phyloP scores from a whole-genome alignment of 805 yeast genomes.

The Lipomyces yamanashiensis region DNA sequence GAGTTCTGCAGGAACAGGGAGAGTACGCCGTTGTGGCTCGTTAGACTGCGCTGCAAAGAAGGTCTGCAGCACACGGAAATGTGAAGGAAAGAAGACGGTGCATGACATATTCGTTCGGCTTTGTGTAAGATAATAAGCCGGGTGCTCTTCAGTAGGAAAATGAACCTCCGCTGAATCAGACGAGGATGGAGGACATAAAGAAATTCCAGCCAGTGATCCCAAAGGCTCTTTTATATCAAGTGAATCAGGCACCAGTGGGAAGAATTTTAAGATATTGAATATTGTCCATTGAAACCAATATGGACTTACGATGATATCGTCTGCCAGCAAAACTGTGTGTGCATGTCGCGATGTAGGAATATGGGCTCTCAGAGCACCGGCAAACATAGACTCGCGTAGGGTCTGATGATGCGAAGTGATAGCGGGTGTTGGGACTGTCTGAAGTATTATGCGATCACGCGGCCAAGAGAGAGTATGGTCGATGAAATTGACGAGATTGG shows the following conservation, averaged over 20 bases:
- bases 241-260: conserved; percentile 14
- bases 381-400: conserved; percentile 15
- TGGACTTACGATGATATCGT: conserved; percentile 25
- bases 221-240: conserved; percentile 13
- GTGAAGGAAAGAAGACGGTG: conserved; percentile 26
- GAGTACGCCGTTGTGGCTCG: conserved; percentile 3
- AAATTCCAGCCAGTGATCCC: conserved; percentile 25
- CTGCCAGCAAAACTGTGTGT: conserved; percentile 26
- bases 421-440: conserved; percentile 17
- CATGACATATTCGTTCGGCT: conserved; percentile 19
- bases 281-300: conserved; percentile 30
- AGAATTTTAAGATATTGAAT: conserved; percentile 13
- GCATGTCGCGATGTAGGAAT: conserved; percentile 30
- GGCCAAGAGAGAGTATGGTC: conserved; percentile 29
- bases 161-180: background rate
- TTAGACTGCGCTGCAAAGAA: conserved; percentile 14
- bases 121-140: conserved; percentile 27
- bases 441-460: conserved; percentile 27
- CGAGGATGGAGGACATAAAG: conserved; percentile 15
- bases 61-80: conserved; percentile 28
- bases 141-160: background rate
- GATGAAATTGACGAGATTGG: conserved; percentile 23
- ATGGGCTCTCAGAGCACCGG: conserved; percentile 23
- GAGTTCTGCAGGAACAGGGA: conserved; percentile 26
- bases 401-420: conserved; percentile 4